phyloP scores from a whole-genome alignment of 352 stramenopile species.

The Peronospora belbahrii region DNA sequence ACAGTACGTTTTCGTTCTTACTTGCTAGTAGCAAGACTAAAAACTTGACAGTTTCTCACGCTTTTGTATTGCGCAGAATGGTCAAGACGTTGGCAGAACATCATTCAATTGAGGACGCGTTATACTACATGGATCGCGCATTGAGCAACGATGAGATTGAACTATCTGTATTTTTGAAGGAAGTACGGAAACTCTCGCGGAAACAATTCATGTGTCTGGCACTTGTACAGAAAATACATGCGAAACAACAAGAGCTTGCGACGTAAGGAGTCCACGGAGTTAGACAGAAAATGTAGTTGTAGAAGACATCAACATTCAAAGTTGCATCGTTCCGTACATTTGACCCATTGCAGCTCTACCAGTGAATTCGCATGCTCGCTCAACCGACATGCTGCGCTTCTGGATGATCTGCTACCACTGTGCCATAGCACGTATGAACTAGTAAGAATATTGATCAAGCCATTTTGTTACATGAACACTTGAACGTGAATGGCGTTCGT shows the following conservation, averaged over 20 bases:
- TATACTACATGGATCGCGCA: constrained; percentile 89
- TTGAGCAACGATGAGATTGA: constrained; percentile 86
- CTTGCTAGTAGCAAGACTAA: not conserved
- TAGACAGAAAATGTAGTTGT: constrained; percentile 25
- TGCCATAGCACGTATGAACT: not conserved
- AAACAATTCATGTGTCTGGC: constrained; percentile 89
- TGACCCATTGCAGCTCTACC: not conserved
- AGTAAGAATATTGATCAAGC: not conserved
- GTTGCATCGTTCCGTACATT: no score
- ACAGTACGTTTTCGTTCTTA: constrained; percentile 50
- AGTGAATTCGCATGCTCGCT: no score
- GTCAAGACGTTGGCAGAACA: constrained; percentile 78
- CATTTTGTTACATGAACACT: not conserved
- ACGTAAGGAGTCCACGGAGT: constrained; percentile 28
- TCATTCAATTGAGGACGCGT: constrained; percentile 83
- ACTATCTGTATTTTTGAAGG: constrained; percentile 76
- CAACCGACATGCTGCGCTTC: no score
- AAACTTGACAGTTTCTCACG: not conserved
- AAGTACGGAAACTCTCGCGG: constrained; percentile 83
- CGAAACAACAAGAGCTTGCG: constrained; percentile 60
- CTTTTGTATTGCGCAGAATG: constrained; percentile 32
- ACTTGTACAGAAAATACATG: constrained; percentile 83
- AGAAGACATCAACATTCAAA: constrained; percentile 29
- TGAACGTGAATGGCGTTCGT: no score
- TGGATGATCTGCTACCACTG: no score